Conservation (phyloP, 768 basidiomycete species). For the Pleurotus salmoneostramineus region DNA sequence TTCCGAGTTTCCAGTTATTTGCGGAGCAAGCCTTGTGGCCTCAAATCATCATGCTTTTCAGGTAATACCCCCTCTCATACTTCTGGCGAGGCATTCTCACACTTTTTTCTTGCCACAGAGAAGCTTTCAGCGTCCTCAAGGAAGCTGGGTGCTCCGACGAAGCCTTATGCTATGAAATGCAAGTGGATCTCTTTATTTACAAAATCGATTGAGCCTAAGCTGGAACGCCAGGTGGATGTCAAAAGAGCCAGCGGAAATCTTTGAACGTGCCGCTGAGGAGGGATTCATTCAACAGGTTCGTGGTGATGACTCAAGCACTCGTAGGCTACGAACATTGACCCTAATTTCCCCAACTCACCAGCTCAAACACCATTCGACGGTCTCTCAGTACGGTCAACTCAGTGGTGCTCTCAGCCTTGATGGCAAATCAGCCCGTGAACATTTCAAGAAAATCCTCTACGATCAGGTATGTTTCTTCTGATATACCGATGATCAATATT, state of each 20-base stretch:
- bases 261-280: slow-evolving; percentile 64
- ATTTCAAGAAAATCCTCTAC: slow-evolving; percentile 57
- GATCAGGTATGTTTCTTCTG: slow-evolving; percentile 37
- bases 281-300: slow-evolving; percentile 56
- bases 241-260: slow-evolving; percentile 66
- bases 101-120: slow-evolving; percentile 25
- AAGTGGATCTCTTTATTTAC: neutral
- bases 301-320: neutral
- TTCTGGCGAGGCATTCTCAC: neutral
- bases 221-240: slow-evolving; percentile 57
- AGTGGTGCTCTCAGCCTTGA: slow-evolving; percentile 54
- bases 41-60: slow-evolving; percentile 61
- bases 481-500: neutral
- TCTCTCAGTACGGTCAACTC: slow-evolving; percentile 62
- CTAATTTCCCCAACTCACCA: slow-evolving; percentile 14
- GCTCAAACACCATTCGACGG: slow-evolving; percentile 58
- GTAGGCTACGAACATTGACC: neutral
- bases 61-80: slow-evolving; percentile 23
- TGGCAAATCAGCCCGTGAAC: slow-evolving; percentile 40
- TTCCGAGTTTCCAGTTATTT: slow-evolving; percentile 4
- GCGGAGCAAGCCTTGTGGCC: slow-evolving; percentile 63
- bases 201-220: too few relatives aligned
- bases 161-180: slow-evolving; percentile 66
- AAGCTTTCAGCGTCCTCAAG: slow-evolving; percentile 58
- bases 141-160: slow-evolving; percentile 66